Evolutionary conservation across 148 eudicot species (phyloP).

Genomic region (Rheum nobile): DNA sequence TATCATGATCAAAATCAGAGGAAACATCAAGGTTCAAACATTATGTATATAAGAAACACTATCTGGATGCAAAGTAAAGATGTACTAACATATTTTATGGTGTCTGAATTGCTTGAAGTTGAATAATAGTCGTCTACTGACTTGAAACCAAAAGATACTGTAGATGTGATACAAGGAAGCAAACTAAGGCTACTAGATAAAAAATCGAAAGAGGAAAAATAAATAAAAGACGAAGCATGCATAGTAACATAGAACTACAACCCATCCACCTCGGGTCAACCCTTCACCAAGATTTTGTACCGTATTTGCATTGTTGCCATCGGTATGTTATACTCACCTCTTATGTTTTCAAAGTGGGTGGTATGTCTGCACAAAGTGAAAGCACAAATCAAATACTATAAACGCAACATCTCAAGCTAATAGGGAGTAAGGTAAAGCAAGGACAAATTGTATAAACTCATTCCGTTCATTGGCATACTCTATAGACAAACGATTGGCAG

Average conservation of each 20-base stretch:
- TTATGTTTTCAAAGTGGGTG: conserved; percentile 69
- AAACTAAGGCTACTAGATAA: neutral
- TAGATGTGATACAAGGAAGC: conserved; percentile 13
- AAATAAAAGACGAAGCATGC: neutral
- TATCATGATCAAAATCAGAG: too few species aligned
- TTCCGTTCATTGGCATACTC: too few species aligned
- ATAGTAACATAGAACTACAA: neutral
- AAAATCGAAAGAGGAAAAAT: too few species aligned
- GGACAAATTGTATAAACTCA: too few species aligned
- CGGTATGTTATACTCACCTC: conserved; percentile 74
- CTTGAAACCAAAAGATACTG: conserved; percentile 98
- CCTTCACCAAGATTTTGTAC: conserved; percentile 90
- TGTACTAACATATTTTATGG: conserved; percentile 52
- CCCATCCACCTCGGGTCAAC: conserved; percentile 59
- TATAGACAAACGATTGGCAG: too few species aligned
- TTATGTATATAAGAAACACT: too few species aligned
- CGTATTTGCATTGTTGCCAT: conserved; percentile 67
- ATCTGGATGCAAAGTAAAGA: conserved; percentile 94
- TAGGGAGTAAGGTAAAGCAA: neutral
- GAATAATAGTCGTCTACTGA: conserved; percentile 92
- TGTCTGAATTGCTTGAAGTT: conserved; percentile 79
- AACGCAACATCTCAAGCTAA: conserved; percentile 5
- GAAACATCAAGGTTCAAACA: too few species aligned
- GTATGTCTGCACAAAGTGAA: conserved; percentile 49
- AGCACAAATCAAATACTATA: neutral